Percentiles rank a stretch among this genome's conserved stretches.
Conservation (phyloP, 2,329 filamentous ascomycete genomes). For the Fusarium neocosmosporiellum region DNA sequence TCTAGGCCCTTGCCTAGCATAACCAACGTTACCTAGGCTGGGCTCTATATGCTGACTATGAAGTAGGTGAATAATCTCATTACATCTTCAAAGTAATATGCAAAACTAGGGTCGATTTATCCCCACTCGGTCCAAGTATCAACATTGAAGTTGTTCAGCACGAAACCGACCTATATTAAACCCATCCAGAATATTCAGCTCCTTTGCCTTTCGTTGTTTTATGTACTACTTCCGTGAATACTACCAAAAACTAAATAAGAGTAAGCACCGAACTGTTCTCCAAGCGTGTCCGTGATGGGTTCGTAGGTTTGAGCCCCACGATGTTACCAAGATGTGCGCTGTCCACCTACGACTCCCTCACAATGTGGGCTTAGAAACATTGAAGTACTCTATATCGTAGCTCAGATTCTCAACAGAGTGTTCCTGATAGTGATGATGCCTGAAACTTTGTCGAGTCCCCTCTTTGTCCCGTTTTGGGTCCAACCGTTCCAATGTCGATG, state of each 20-base stretch:
- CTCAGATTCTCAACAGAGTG: background rate
- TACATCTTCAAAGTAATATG: background rate
- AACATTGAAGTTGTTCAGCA: background rate
- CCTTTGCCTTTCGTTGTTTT: background rate
- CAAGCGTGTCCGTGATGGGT: background rate
- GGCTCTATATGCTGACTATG: background rate
- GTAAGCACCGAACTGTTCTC: background rate
- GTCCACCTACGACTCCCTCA: background rate
- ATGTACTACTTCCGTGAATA: background rate
- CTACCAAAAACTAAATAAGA: background rate
- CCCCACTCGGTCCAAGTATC: background rate
- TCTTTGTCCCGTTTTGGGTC: background rate
- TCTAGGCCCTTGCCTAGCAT: background rate
- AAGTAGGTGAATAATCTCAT: background rate
- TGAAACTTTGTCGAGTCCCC: background rate
- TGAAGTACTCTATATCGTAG: background rate
- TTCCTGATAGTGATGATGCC: background rate
- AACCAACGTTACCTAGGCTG: background rate
- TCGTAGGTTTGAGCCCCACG: background rate
- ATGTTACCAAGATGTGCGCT: background rate
- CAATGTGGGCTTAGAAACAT: background rate
- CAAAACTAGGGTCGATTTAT: background rate
- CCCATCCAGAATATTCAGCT: background rate
- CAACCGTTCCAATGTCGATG: background rate
- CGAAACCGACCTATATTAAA: background rate